Percentiles rank a stretch among this genome's conserved stretches.
Evolutionary conservation across 306 rosid species (phyloP).

Genomic region (Glycine latifolia): DNA sequence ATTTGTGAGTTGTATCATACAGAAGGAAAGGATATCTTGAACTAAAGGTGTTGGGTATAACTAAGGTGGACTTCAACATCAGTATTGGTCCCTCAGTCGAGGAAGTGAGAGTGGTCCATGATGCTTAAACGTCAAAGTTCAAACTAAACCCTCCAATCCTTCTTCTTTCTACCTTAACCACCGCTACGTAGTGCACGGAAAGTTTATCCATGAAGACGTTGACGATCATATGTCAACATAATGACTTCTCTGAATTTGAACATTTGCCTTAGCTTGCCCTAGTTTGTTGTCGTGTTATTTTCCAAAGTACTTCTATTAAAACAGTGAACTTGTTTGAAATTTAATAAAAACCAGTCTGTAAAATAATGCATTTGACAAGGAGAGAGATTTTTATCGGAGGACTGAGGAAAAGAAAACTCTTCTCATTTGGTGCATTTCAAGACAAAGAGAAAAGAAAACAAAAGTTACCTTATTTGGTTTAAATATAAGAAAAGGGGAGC

Average conservation of each 20-base stretch:
- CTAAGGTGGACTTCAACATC: neutral
- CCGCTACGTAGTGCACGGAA: neutral
- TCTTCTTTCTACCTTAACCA: neutral
- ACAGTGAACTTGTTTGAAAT: neutral
- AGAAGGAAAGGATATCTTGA: neutral
- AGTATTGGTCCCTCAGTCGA: neutral
- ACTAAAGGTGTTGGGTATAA: neutral
- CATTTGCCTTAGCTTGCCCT: neutral
- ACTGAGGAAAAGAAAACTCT: no score
- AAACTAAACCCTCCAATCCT: neutral
- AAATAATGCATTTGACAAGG: no score
- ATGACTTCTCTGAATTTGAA: neutral
- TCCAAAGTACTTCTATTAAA: neutral
- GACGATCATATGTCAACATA: neutral
- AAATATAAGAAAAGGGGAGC: no score
- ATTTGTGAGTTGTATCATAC: neutral
- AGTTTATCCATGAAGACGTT: neutral
- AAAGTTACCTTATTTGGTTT: no score
- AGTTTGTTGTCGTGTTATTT: neutral
- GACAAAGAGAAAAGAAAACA: no score
- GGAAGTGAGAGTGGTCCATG: neutral
- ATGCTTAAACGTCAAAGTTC: neutral
- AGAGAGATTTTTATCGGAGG: no score
- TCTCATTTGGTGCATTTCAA: no score
- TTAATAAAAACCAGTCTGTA: no score